Evolutionary conservation across 2,329 filamentous ascomycete genomes (phyloP), one percentile per base, ranked within the genome.

Genomic region (Penicillium sp.): DNA sequence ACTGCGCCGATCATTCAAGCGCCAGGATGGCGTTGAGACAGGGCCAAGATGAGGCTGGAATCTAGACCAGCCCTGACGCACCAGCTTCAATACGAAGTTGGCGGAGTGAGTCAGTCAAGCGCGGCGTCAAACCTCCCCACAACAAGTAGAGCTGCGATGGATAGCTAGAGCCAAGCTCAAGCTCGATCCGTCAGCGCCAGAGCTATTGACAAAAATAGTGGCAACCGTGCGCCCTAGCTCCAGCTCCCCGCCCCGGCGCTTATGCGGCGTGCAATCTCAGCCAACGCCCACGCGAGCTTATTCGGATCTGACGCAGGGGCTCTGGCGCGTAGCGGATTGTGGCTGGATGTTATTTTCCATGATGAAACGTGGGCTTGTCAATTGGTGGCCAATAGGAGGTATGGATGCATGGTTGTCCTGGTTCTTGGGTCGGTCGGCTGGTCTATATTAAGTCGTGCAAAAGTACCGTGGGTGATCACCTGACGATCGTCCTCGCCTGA

Each of bases 221-320:
- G 44, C 26, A 26, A 26, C 26, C 26, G 26, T 2, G 26, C 26
- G 26, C 26, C 5, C 26, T 26, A 26, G 15, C 9, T 41, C 35
- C 21, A 57, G 53, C 21, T 58, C 58, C 64, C 72, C 70, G 71
- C 71, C 55, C 29, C 57, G 69, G 73, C 73, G 73, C 72, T 68
- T 74, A 68, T 41, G 49, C 62, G 55, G 52, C 60, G 61, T 52
- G 49, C 23, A 48, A 41, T 70, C 66, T 68, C 66, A 69, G 62
- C 72, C 73, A 74, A 69, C 69, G 67, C 60, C 66, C 68, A 53
- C 51, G 45, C 30, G 62, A 68, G 66, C 62, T 65, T 67, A 67
- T 59, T 62, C 58, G 26, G 45, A 69, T 60, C 47, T 69, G 64
- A 69, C 48, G 65, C 67, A 60, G 45, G 31, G 35, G 35, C 35